Evolutionary conservation across 495 filamentous ascomycete species (phyloP), one percentile per base, ranked within the genome.

Genomic region (Xanthoparmelia taractica): DNA sequence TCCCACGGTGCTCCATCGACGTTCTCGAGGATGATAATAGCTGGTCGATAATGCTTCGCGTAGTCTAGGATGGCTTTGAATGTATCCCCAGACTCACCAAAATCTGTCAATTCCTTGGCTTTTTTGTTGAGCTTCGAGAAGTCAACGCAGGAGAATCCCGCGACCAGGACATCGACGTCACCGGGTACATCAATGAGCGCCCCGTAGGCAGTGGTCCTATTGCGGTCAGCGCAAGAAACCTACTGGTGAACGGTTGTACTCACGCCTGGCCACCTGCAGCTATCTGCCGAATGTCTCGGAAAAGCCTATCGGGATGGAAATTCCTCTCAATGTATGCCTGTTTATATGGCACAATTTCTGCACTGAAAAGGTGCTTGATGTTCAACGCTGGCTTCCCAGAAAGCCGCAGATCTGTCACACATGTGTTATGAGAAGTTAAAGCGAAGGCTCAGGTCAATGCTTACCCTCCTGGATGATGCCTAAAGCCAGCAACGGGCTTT

Each of bases 281-380:
- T 17, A 94, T 73, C 66, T 94, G 86, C 10, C 73, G 74, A 4
- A 92, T 81, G 72, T 96, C 87, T 10, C 86, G 76, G 60, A 92
- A 91, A 18, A 94, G 73, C 36, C 85, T 72, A 0, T 75, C 76
- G 0, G 83, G 81, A 13, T 79, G 75, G 61, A 87, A 85, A 71
- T 94, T 96, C 18, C 87, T 78, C 65, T 87, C 79, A 64, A 96
- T 94, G 70, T 89, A 93, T 2, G 84, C 84, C 69, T 93, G 89
- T 68, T 94, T 94, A 72, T 80, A 87, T 0, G 83, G 79, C 54
- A 84, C 88, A 54, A 92, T 91, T 72, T 95, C 91, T 27, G 84
- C 88, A 66, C 87, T 91, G 71, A 92, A 94, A 2, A 83, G 64
- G 69, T 96, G 91, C 0, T 80, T 68, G 34, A 90, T 74, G 5